Percentiles rank a stretch among this genome's conserved stretches.
Evolutionary conservation across 768 basidiomycete species (phyloP).

Genomic region (Panaeolus cyanescens): DNA sequence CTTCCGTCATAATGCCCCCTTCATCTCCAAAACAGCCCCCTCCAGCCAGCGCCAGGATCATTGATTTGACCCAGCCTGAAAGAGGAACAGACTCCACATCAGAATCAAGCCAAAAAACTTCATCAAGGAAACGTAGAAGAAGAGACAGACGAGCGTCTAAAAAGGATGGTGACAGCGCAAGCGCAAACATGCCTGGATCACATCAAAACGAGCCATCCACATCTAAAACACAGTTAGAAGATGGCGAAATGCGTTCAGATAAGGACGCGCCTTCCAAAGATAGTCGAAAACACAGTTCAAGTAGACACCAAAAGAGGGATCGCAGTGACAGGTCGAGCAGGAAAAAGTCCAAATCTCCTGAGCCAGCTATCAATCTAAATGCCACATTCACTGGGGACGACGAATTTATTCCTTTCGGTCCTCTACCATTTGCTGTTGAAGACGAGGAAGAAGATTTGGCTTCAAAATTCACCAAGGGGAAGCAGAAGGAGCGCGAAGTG

Average conservation of each 20-base stretch:
- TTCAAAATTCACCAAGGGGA: slow-evolving; percentile 13
- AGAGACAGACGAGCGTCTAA: neutral
- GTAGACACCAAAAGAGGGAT: neutral
- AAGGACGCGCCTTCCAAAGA: neutral
- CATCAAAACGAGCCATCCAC: neutral
- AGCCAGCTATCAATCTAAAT: neutral
- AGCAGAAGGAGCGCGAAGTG: slow-evolving; percentile 16
- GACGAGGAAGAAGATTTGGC: slow-evolving; percentile 13
- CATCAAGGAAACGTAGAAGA: neutral
- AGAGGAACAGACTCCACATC: neutral
- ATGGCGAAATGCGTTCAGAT: neutral
- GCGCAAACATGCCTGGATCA: neutral
- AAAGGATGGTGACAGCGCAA: neutral
- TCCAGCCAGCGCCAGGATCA: slow-evolving; percentile 2
- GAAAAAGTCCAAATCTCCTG: neutral
- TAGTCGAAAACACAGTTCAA: neutral
- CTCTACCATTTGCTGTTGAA: slow-evolving; percentile 20
- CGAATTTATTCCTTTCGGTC: slow-evolving; percentile 30
- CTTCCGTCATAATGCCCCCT: slow-evolving; percentile 3
- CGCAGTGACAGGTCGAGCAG: neutral
- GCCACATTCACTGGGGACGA: slow-evolving; percentile 30
- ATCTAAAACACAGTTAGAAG: neutral
- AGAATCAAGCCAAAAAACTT: neutral
- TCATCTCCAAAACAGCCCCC: neutral
- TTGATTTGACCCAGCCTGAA: slow-evolving; percentile 2